Evolutionary conservation across 2,329 filamentous ascomycete genomes (phyloP), one percentile per base, ranked within the genome.

Genomic region (Stachybotrys chartarum): DNA sequence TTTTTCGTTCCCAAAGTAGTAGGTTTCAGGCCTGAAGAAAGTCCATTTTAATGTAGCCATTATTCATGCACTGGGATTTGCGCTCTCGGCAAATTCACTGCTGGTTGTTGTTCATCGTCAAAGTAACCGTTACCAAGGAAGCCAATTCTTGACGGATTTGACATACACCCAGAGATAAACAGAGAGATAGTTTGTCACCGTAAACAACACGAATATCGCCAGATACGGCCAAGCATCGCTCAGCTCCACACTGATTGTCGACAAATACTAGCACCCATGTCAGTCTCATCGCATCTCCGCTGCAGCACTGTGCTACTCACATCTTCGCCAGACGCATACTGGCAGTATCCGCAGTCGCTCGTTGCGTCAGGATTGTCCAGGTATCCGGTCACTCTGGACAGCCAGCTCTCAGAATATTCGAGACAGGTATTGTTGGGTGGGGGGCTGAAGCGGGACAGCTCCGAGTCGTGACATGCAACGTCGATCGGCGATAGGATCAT

Each of bases 401-500:
- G 50, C 52, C 52, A 54, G 5, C 24, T 30, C n/a, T 54, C 11
- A 2, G 52, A 44, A 49, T 54, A 54, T 16, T 49, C 51, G 16
- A 14, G 32, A 24, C 54, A 56, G 18, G 54, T 56, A 6, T 30
- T 44, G 45, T 50, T 46, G 31, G 45, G 2, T 2, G 54, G 54
- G 7, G 51, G 11, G 11, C 44, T n/a, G 51, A 56, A 56, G 7
- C 50, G 54, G 8, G 44, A 50, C 6, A 56, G 14, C 35, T 56
- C 54, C 3, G 54, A 50, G 14, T 62, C 55, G 5, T 74, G 67
- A 62, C 83, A 86, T 0, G 63, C 50, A 7, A 86, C 73, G 58
- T 18, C 12, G 1, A 81, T 68, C 11, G 74, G 72, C n/a, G 79
- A 70, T 1, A 90, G 71, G 0, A 84, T 82, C 5, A 83, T 82